A percentile compares a stretch with the other conserved stretches of the same genome.
Evolutionary conservation across 116 monocot genomes (phyloP).

Genomic region (Trichopus zeylanicus): DNA sequence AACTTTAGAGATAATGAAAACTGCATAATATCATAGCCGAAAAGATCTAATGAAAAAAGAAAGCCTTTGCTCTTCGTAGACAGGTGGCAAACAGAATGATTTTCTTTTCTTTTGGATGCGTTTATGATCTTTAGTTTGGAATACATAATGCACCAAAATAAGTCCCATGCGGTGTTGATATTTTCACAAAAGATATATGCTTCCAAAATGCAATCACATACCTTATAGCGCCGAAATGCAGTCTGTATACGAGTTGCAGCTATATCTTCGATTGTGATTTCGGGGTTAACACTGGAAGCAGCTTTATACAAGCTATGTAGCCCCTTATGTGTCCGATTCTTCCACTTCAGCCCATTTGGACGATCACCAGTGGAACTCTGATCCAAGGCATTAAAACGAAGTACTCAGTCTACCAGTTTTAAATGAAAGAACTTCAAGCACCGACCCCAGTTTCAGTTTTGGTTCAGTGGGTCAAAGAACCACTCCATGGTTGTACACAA

Average conservation of each 20-base stretch:
- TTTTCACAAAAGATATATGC: no score
- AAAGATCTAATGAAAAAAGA: neutral
- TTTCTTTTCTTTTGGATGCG: no score
- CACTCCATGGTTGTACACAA: no score
- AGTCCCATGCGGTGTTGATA: no score
- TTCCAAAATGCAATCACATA: neutral
- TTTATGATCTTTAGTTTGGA: no score
- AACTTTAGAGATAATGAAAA: neutral
- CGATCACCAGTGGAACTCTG: slow-evolving; percentile 24
- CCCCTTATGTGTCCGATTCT: slow-evolving; percentile 21
- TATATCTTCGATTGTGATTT: slow-evolving; percentile 30
- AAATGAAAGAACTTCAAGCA: neutral
- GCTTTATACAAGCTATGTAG: slow-evolving; percentile 15
- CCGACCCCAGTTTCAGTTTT: neutral
- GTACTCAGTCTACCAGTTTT: neutral
- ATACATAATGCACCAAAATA: no score
- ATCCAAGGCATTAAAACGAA: neutral
- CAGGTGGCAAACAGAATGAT: no score
- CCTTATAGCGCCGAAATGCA: slow-evolving; percentile 71
- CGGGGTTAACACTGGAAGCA: slow-evolving; percentile 19
- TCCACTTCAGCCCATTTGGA: slow-evolving; percentile 28
- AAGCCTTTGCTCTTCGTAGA: neutral
- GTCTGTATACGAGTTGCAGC: slow-evolving; percentile 78
- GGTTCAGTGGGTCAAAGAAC: no score
- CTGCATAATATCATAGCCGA: neutral